Percentiles rank a stretch among this genome's conserved stretches.
Conservation (phyloP, 169 alveolate genomes). For the Sarcocystis neurona region DNA sequence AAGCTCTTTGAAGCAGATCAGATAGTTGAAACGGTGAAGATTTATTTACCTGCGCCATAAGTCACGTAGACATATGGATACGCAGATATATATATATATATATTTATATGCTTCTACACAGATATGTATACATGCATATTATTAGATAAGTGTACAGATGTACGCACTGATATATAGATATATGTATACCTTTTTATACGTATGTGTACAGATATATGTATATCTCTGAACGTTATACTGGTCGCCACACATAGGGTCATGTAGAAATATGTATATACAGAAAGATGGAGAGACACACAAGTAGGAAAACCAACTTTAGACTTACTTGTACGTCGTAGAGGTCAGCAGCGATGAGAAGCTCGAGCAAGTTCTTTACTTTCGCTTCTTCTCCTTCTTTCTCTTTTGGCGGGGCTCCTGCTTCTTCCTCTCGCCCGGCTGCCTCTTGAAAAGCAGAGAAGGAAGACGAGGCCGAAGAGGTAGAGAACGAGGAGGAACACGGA, state of each 20-base stretch:
- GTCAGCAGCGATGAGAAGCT: constrained; percentile 41
- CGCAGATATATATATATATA: background rate
- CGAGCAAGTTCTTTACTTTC: background rate
- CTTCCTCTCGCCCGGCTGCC: background rate
- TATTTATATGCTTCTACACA: background rate
- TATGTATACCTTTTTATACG: background rate
- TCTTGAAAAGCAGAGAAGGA: background rate
- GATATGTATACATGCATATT: too few species aligned
- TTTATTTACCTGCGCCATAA: too few species aligned
- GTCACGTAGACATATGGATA: too few species aligned
- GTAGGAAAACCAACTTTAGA: background rate
- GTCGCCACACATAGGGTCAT: background rate
- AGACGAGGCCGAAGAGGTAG: too few species aligned
- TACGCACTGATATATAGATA: too few species aligned
- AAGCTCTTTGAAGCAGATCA: too few species aligned
- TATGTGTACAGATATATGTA: background rate
- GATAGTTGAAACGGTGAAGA: too few species aligned
- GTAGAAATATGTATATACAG: background rate
- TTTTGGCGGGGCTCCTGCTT: background rate
- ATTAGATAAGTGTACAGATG: background rate
- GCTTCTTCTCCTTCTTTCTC: background rate
- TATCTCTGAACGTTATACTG: background rate
- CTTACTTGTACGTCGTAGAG: constrained; percentile 40
- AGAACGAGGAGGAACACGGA: constrained; percentile 8
- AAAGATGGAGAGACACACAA: background rate